Conservation (phyloP, 768 basidiomycete species). For the Gautieria morchelliformis region DNA sequence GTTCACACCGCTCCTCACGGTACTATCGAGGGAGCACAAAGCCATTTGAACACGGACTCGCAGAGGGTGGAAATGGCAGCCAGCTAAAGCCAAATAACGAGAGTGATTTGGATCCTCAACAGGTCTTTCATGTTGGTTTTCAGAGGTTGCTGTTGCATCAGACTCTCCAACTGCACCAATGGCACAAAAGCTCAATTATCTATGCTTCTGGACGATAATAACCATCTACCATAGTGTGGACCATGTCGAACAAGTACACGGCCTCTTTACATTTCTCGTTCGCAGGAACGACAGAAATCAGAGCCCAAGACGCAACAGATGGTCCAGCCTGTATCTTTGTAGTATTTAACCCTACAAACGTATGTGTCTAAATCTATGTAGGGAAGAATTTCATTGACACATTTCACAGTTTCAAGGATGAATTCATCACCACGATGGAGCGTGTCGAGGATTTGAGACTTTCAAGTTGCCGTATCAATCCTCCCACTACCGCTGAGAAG, state of each 20-base stretch:
- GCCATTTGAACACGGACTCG: too few relatives aligned
- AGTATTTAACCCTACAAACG: conserved; percentile 62
- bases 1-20: too few relatives aligned
- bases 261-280: conserved; percentile 64
- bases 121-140: too few relatives aligned
- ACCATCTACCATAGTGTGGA: conserved; percentile 58
- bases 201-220: too few relatives aligned
- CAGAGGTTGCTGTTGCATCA: too few relatives aligned
- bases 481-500: conserved; percentile 19
- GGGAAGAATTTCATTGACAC: neutral
- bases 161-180: too few relatives aligned
- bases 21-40: too few relatives aligned
- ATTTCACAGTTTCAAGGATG: conserved; percentile 17
- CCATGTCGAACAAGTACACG: conserved; percentile 67
- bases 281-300: conserved; percentile 35
- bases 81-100: too few relatives aligned
- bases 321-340: conserved; percentile 62
- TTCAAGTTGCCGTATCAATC: conserved; percentile 66
- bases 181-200: too few relatives aligned
- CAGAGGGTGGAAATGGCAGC: too few relatives aligned
- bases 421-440: conserved; percentile 37
- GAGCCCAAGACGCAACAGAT: conserved; percentile 29
- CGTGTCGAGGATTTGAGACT: conserved; percentile 41
- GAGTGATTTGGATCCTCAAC: too few relatives aligned
- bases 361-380: conserved; percentile 16